These are phyloP conservation scores for Bacterosira constricta DNA, from an alignment of 108 stramenopile species.

Conservation along the genomic window DNA sequence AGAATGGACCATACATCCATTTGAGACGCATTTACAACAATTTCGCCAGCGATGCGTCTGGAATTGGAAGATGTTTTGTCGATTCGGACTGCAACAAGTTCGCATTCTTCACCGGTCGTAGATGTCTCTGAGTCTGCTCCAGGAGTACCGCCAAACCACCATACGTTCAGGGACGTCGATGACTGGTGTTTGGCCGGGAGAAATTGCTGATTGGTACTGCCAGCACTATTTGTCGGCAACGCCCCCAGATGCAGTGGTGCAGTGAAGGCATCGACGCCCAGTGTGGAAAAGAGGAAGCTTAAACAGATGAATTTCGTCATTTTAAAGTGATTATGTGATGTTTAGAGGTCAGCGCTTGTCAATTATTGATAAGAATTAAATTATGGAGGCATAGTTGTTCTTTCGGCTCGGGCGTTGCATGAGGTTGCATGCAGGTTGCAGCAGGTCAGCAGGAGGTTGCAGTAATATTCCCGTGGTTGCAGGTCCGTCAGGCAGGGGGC, in stretches of 20 bases:
- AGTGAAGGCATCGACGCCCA: background rate
- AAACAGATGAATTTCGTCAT: background rate
- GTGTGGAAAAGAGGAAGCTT: background rate
- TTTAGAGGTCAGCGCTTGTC: no score
- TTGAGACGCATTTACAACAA: constrained; percentile 54
- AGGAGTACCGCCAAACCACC: constrained; percentile 56
- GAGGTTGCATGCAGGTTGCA: no score
- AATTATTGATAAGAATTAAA: no score
- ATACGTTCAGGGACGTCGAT: constrained; percentile 31
- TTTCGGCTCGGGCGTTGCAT: no score
- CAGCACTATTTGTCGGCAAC: background rate
- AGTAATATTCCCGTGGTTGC: no score
- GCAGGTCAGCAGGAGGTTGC: no score
- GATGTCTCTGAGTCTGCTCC: constrained; percentile 18
- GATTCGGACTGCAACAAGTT: constrained; percentile 67
- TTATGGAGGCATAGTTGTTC: no score
- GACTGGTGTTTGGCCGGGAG: background rate
- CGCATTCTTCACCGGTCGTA: constrained; percentile 41
- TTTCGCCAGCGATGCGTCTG: constrained; percentile 62
- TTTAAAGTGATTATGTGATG: no score
- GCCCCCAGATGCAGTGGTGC: background rate
- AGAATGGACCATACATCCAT: constrained; percentile 67
- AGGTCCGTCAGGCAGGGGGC: no score
- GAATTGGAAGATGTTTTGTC: constrained; percentile 65
- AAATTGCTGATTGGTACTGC: background rate